Percentiles rank a stretch among this genome's conserved stretches.
Conservation (phyloP, 495 filamentous ascomycete species). For the Hypomontagnella submonticulosa region DNA sequence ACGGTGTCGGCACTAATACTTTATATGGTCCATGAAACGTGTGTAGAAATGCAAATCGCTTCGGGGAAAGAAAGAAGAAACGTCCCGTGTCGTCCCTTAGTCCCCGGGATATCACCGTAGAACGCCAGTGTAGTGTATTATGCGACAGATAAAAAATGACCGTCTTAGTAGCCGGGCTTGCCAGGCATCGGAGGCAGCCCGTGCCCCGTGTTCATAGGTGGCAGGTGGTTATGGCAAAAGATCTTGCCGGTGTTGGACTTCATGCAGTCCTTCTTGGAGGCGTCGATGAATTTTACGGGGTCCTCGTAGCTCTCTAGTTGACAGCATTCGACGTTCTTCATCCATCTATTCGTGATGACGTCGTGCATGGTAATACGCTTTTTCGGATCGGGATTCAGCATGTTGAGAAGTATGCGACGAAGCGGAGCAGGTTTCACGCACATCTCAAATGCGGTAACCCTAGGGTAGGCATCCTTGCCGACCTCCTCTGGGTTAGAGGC, state of each 20-base stretch:
- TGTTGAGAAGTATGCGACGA: slow-evolving; percentile 72
- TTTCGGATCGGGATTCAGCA: slow-evolving; percentile 78
- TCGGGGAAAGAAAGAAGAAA: too few relatives aligned
- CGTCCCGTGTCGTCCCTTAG: slow-evolving; percentile 13
- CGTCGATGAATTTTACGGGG: slow-evolving; percentile 61
- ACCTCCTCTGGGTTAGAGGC: slow-evolving; percentile 56
- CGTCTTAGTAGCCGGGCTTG: slow-evolving; percentile 55
- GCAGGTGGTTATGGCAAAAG: slow-evolving; percentile 62
- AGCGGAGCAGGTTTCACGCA: slow-evolving; percentile 63
- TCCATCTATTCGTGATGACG: slow-evolving; percentile 68
- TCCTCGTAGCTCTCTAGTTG: slow-evolving; percentile 69
- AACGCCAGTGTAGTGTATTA: slow-evolving; percentile 36
- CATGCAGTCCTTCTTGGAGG: slow-evolving; percentile 60
- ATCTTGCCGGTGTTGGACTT: slow-evolving; percentile 55
- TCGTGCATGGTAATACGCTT: slow-evolving; percentile 72
- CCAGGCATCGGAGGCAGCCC: slow-evolving; percentile 61
- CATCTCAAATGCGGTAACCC: slow-evolving; percentile 60
- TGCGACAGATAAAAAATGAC: slow-evolving; percentile 14
- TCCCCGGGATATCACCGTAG: slow-evolving; percentile 34
- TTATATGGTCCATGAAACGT: slow-evolving; percentile 40
- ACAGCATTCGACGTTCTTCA: slow-evolving; percentile 78
- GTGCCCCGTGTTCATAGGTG: slow-evolving; percentile 54
- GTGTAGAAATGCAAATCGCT: slow-evolving; percentile 25
- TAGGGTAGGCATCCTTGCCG: slow-evolving; percentile 63
- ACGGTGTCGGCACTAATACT: slow-evolving; percentile 42